Conservation (phyloP, 2,329 filamentous ascomycete genomes). For the Penicillium sp. region DNA sequence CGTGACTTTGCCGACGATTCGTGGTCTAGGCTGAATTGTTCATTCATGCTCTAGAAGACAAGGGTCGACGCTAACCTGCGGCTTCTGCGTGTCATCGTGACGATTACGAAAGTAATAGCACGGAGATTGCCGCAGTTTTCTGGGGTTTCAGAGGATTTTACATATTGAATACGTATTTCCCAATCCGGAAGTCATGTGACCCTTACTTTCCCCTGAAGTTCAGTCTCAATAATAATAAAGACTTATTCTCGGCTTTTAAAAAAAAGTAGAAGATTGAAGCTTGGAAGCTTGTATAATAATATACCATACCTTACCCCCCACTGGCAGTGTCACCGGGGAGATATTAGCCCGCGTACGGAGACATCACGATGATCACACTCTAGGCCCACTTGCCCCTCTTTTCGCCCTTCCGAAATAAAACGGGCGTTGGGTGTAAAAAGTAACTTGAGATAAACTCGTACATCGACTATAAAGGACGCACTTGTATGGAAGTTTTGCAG, state of each 20-base stretch:
- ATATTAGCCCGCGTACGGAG: constrained; percentile 16
- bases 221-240: neutral
- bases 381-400: constrained; percentile 10
- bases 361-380: constrained; percentile 20
- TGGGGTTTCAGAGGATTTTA: no score
- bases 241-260: neutral
- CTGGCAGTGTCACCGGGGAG: constrained; percentile 12
- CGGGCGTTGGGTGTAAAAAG: neutral
- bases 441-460: neutral
- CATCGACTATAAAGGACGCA: neutral
- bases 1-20: no score
- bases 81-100: no score
- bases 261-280: no score
- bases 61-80: no score
- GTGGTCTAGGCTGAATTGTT: no score
- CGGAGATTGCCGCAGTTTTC: no score
- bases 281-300: no score
- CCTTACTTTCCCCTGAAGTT: neutral
- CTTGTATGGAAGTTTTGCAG: neutral
- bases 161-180: no score
- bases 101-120: no score
- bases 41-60: no score
- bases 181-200: neutral
- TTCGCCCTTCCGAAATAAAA: neutral
- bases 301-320: neutral